A percentile compares a stretch with the other conserved stretches of the same genome.
Evolutionary conservation across 2,329 filamentous ascomycete genomes (phyloP).

Genomic region (Calonectria leucothoes): DNA sequence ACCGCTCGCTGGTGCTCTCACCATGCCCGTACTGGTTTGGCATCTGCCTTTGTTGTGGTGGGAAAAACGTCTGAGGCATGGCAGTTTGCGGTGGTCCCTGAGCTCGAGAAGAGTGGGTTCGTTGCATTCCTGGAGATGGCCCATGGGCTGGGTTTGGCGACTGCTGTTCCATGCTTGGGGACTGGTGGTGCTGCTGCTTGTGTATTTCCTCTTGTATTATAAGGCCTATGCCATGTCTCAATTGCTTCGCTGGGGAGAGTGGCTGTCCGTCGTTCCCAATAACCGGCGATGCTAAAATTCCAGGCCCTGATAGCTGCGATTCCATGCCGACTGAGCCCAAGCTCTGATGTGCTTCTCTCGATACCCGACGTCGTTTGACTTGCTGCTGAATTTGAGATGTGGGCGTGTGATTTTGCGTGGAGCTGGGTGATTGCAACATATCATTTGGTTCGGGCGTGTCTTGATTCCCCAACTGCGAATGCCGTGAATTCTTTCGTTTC

Average conservation of each 20-base stretch:
- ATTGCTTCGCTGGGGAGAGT: constrained; percentile 14
- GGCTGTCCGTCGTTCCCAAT: constrained; percentile 22
- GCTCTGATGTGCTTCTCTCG: constrained; percentile 34
- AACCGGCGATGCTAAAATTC: constrained; percentile 24
- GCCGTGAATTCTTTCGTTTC: constrained; percentile 27
- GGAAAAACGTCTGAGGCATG: constrained; percentile 28
- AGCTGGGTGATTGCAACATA: constrained; percentile 7
- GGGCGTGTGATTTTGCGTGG: background rate
- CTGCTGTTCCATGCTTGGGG: constrained; percentile 15
- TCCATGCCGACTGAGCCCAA: constrained; percentile 10
- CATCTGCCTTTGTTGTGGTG: constrained; percentile 31
- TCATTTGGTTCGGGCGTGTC: background rate
- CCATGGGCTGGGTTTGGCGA: constrained; percentile 1
- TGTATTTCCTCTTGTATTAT: constrained; percentile 20
- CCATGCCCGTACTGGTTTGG: constrained; percentile 29
- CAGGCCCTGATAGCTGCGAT: constrained; percentile 21
- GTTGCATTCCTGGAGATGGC: constrained; percentile 13
- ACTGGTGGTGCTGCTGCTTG: constrained; percentile 21
- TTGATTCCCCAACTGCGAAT: constrained; percentile 7
- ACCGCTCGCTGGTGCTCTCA: constrained; percentile 11
- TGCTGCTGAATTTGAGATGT: constrained; percentile 29
- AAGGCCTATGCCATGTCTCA: constrained; percentile 12
- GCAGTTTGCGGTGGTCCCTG: background rate
- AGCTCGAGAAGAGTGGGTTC: constrained; percentile 1
- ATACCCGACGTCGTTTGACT: constrained; percentile 43